A percentile compares a stretch with the other conserved stretches of the same genome.
These are phyloP conservation scores for Leccinum subatratum DNA, from an alignment of 1,284 basidiomycete genomes.

Conservation along the genomic window DNA sequence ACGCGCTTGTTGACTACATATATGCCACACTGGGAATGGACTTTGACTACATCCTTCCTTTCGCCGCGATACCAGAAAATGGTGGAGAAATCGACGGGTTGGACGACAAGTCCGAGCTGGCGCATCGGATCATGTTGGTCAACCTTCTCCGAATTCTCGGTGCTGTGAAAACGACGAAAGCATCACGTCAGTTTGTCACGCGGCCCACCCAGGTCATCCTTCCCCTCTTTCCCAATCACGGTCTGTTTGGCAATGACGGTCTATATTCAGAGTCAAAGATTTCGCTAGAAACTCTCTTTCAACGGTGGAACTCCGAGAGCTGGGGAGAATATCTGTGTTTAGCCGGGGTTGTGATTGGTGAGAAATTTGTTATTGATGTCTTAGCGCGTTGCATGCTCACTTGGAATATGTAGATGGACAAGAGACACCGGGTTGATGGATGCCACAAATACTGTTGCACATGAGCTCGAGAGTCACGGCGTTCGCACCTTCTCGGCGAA, in stretches of 20 bases:
- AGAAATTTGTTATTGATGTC: slow-evolving; percentile 13
- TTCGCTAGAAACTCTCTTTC: slow-evolving; percentile 95
- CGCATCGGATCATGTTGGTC: slow-evolving; percentile 94
- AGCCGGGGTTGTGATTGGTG: slow-evolving; percentile 95
- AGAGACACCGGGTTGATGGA: slow-evolving; percentile 98
- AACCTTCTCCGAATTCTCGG: slow-evolving; percentile 94
- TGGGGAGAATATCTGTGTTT: slow-evolving; percentile 99
- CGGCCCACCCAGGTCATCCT: slow-evolving; percentile 97
- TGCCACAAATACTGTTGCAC: slow-evolving; percentile 91
- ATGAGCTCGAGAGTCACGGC: slow-evolving; percentile 89
- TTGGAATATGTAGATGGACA: slow-evolving; percentile 65
- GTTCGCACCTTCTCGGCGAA: slow-evolving; percentile 98
- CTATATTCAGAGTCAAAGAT: slow-evolving; percentile 99
- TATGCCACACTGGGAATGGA: slow-evolving; percentile 93
- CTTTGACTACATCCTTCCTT: slow-evolving; percentile 96
- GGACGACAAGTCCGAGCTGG: slow-evolving; percentile 96
- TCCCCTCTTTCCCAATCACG: slow-evolving; percentile 96
- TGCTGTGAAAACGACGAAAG: slow-evolving; percentile 97
- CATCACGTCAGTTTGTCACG: slow-evolving; percentile 91
- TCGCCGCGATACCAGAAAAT: slow-evolving; percentile 97
- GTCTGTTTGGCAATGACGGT: slow-evolving; percentile 96
- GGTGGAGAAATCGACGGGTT: slow-evolving; percentile 96
- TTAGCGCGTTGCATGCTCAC: slow-evolving; percentile 11
- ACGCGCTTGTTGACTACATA: slow-evolving; percentile 92
- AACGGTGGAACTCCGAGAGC: slow-evolving; percentile 96